Evolutionary conservation across 805 yeast species (phyloP).

Genomic region (Kuraishia ogatae): DNA sequence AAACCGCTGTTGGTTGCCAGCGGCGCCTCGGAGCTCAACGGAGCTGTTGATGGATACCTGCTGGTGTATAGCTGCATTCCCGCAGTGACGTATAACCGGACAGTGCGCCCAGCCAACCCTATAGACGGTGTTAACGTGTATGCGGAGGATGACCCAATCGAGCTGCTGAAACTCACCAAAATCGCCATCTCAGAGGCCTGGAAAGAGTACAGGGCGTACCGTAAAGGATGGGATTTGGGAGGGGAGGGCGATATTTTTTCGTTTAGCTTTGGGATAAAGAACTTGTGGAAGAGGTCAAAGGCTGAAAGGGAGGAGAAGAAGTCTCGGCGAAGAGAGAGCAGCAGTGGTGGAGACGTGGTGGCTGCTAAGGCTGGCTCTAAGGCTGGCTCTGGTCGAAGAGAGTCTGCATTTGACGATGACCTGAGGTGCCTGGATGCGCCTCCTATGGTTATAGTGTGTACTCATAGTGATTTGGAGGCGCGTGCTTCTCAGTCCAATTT

Average conservation of each 20-base stretch:
- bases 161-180: slow-evolving; percentile 37
- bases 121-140: neutral
- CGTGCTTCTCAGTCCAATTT: slow-evolving; percentile 40
- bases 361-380: slow-evolving; percentile 6
- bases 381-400: slow-evolving; percentile 1
- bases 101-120: slow-evolving; percentile 27
- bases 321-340: neutral
- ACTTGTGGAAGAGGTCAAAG: slow-evolving; percentile 41
- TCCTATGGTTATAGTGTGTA: slow-evolving; percentile 60
- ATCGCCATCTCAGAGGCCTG: slow-evolving; percentile 63
- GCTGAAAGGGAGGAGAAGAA: slow-evolving; percentile 1
- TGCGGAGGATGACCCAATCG: slow-evolving; percentile 21
- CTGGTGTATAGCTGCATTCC: slow-evolving; percentile 68
- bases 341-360: neutral
- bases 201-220: slow-evolving; percentile 54
- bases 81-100: slow-evolving; percentile 16
- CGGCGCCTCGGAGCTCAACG: slow-evolving; percentile 72
- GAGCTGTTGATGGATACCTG: slow-evolving; percentile 66
- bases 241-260: slow-evolving; percentile 63
- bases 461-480: slow-evolving; percentile 47
- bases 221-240: slow-evolving; percentile 50
- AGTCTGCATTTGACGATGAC: neutral
- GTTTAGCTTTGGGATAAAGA: slow-evolving; percentile 45
- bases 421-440: slow-evolving; percentile 26
- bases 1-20: slow-evolving; percentile 67